Conservation (phyloP, 148 eudicot genomes). For the Talinum fruticosum region DNA sequence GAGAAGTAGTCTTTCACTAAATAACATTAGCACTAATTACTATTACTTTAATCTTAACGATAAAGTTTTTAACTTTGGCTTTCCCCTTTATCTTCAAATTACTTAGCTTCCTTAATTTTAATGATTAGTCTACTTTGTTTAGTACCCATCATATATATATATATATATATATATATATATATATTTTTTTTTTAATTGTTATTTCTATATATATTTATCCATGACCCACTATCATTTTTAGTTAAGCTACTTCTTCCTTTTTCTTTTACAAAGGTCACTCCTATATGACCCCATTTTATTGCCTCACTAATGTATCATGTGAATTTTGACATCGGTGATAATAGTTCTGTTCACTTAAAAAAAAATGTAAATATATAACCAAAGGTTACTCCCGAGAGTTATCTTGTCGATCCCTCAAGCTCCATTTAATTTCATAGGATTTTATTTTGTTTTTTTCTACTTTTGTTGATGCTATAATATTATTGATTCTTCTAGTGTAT, state of each 20-base stretch:
- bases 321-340: no score
- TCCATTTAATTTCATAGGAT: no score
- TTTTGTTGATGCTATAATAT: no score
- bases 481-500: no score
- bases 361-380: no score
- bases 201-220: not conserved
- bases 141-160: not conserved
- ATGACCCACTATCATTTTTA: not conserved
- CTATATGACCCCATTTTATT: not conserved
- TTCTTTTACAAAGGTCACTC: not conserved
- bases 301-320: not conserved
- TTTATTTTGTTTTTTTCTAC: no score
- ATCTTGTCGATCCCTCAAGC: no score
- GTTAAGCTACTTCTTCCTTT: not conserved
- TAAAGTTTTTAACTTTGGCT: slow-evolving; percentile 17
- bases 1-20: slow-evolving; percentile 23
- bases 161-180: no score
- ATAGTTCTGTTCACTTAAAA: no score
- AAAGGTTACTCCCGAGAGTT: no score
- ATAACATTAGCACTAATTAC: slow-evolving; percentile 2
- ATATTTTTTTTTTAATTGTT: not conserved
- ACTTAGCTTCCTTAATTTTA: not conserved
- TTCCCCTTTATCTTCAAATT: not conserved
- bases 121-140: not conserved
- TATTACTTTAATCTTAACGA: slow-evolving; percentile 15